phyloP scores from a whole-genome alignment of 371 early-diverging fungal genomes.

The Blakeslea trispora region DNA sequence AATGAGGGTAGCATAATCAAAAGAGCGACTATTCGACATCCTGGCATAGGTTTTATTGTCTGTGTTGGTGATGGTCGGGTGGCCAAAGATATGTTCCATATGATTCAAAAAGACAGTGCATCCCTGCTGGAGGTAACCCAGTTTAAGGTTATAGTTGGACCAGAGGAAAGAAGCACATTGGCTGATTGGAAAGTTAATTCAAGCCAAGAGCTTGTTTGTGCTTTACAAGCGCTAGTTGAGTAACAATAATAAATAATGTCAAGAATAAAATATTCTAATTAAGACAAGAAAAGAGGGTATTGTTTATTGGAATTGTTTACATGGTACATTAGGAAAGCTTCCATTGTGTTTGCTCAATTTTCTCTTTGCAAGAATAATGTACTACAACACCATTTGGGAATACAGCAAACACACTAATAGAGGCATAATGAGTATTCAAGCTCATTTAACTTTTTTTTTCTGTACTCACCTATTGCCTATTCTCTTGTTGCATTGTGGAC shows the following conservation, averaged over 20 bases:
- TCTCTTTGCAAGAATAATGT: conserved; percentile 79
- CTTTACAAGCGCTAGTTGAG: conserved; percentile 6
- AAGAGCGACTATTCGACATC: conserved; percentile 54
- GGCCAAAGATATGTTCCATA: conserved; percentile 95
- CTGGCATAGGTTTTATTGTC: conserved; percentile 78
- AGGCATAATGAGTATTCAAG: background rate
- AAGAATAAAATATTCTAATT: background rate
- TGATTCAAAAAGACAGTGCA: conserved; percentile 39
- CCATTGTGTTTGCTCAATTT: conserved; percentile 57
- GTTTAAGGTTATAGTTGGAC: conserved; percentile 72
- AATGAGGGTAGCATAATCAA: conserved; percentile 92
- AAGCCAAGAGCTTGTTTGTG: conserved; percentile 42
- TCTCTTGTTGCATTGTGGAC: conserved; percentile 78
- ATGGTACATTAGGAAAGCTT: conserved; percentile 27
- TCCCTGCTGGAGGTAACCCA: conserved; percentile 24
- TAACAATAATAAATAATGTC: background rate
- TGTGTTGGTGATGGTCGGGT: conserved; percentile 96
- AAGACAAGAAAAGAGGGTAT: conserved; percentile 3
- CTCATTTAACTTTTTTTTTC: background rate
- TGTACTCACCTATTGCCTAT: conserved; percentile 70
- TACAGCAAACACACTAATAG: conserved; percentile 69
- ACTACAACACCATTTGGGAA: conserved; percentile 76
- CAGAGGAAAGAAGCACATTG: conserved; percentile 73
- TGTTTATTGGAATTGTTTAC: background rate
- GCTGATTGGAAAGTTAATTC: conserved; percentile 77